Evolutionary conservation across 441 rosid genomes (phyloP), one percentile per base, ranked within the genome.

Genomic region (Biscutella laevigata): DNA sequence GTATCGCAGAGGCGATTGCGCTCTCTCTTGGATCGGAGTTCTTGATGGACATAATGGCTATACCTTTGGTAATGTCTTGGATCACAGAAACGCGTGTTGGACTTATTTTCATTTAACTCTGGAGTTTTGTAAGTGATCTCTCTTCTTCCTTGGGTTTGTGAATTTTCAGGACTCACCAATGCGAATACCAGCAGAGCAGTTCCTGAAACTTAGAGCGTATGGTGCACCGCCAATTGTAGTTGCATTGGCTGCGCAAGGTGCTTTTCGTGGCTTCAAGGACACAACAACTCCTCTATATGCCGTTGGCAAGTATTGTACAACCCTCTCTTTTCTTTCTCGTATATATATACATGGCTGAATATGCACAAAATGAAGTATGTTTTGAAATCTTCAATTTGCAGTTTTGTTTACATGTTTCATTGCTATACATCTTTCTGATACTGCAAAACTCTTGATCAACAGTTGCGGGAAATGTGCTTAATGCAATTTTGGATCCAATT

Each of bases 151-250:
- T 28, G 2, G 30, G 2, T 19, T 49, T 43, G 49, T 15, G 38
- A 10, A 54, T 21, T 29, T 49, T 36, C 55, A 92, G 98, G 98
- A 84, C 70, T 88, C 98, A 43, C 83, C 95, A 2, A 86, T 88
- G 88, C 79, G 89, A 59, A 61, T 64, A 30, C 94, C 96, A 48
- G 95, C 92, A 24, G 95, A 88, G 71, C 68, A 74, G 44, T 92
- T 92, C 57, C 90, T 92, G 7, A 38, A 71, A 42, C 73, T 76
- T 62, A 83, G 88, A 64, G 94, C 95, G 34, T 75, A 79, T 59
- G 98, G 98, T 62, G 89, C 96, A 59, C 98, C 95, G 3, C 87
- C 98, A 15, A 79, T 92, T 64, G 96, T 88, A 32, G 74, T 86
- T 59, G 88, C 98, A 70, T 83, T 92, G 43, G 98, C 95, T 68